Evolutionary conservation across 176 grass and related monocot species (phyloP).

Genomic region (Juncus effusus): DNA sequence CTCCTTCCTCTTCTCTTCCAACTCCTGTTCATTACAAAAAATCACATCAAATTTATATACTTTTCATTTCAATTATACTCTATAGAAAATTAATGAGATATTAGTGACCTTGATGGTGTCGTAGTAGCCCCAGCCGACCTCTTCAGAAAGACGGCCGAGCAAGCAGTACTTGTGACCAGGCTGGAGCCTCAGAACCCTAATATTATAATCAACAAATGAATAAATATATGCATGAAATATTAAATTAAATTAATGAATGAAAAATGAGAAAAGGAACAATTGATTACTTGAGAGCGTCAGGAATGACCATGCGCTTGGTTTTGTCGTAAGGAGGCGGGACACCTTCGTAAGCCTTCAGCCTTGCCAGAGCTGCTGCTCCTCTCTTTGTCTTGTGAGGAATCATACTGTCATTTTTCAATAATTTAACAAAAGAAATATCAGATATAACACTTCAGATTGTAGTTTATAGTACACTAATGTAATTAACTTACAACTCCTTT

Average conservation of each 20-base stretch:
- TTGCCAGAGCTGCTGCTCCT: constrained; percentile 72
- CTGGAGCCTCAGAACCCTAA: constrained; percentile 88
- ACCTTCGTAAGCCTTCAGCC: constrained; percentile 83
- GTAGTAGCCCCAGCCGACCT: constrained; percentile 82
- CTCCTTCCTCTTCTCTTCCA: constrained; percentile 88
- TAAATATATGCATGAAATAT: neutral
- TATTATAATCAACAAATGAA: neutral
- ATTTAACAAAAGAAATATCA: neutral
- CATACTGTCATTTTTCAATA: constrained; percentile 39
- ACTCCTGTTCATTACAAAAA: constrained; percentile 26
- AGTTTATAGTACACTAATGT: too few species aligned
- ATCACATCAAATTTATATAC: neutral
- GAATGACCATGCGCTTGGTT: constrained; percentile 81
- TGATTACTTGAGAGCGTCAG: constrained; percentile 87
- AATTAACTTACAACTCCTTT: too few species aligned
- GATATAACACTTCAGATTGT: too few species aligned
- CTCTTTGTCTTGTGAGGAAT: constrained; percentile 97
- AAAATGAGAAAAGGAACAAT: neutral
- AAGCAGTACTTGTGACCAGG: constrained; percentile 90
- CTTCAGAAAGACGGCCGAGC: constrained; percentile 74
- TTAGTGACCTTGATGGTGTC: constrained; percentile 72
- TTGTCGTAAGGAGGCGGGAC: constrained; percentile 91
- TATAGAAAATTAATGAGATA: neutral
- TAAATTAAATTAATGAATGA: neutral
- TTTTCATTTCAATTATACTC: constrained; percentile 1